phyloP scores from a whole-genome alignment of 2,329 filamentous ascomycete species.

The Dactylellina drechsleri region DNA sequence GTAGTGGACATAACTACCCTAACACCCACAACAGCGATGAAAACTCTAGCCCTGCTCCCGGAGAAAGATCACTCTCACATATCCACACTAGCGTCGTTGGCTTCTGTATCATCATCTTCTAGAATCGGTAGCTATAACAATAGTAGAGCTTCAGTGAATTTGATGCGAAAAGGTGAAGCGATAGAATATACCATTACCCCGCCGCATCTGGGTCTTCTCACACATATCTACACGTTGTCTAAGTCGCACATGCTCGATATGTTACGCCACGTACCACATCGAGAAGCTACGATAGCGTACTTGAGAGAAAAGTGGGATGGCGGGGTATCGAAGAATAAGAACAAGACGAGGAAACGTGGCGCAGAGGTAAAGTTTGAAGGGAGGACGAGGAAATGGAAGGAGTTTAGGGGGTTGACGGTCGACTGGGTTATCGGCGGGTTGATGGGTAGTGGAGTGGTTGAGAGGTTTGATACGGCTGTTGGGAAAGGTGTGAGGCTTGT shows the following conservation, averaged over 20 bases:
- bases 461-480: slow-evolving; percentile 34
- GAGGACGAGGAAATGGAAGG: slow-evolving; percentile 51
- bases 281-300: slow-evolving; percentile 35
- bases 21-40: slow-evolving; percentile 41
- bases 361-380: slow-evolving; percentile 46
- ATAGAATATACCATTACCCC: slow-evolving; percentile 49
- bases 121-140: background rate
- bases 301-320: slow-evolving; percentile 50
- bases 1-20: slow-evolving; percentile 40
- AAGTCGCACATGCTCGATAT: slow-evolving; percentile 41
- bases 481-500: slow-evolving; percentile 38
- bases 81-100: slow-evolving; percentile 40
- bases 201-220: slow-evolving; percentile 43
- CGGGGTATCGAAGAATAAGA: slow-evolving; percentile 49
- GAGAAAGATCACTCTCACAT: slow-evolving; percentile 45
- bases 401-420: slow-evolving; percentile 36
- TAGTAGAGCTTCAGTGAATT: background rate
- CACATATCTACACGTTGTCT: slow-evolving; percentile 23
- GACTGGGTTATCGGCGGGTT: slow-evolving; percentile 48
- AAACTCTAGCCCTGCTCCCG: slow-evolving; percentile 10
- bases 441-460: slow-evolving; percentile 24
- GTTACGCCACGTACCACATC: slow-evolving; percentile 35
- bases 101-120: slow-evolving; percentile 31
- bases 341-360: slow-evolving; percentile 10
- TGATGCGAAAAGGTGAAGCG: background rate